Percentiles rank a stretch among this genome's conserved stretches.
phyloP scores from a whole-genome alignment of 2,329 filamentous ascomycete species.

The Epichloe elymi region DNA sequence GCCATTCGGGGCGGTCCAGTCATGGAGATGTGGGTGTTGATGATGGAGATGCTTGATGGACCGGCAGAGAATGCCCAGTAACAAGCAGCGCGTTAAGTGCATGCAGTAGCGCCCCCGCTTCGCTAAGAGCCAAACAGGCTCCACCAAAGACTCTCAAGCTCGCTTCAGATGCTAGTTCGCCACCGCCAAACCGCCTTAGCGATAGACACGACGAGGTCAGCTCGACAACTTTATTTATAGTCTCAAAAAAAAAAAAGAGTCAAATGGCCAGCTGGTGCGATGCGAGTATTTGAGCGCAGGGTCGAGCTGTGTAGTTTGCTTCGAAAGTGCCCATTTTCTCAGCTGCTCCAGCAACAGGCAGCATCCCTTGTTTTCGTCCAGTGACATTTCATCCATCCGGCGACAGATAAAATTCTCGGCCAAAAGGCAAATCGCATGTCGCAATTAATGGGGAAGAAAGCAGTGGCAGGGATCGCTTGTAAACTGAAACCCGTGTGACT shows the following conservation, averaged over 20 bases:
- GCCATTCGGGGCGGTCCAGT: slow-evolving; percentile 4
- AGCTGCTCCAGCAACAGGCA: slow-evolving; percentile 1
- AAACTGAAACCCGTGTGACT: slow-evolving; percentile 12
- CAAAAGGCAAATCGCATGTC: background rate
- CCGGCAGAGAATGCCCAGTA: background rate
- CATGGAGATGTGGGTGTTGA: background rate
- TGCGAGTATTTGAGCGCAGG: background rate
- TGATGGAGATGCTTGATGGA: background rate
- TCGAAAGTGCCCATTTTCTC: background rate
- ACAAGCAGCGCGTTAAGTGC: slow-evolving; percentile 9
- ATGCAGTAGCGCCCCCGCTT: slow-evolving; percentile 4
- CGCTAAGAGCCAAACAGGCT: slow-evolving; percentile 3
- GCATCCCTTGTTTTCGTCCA: background rate
- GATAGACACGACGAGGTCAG: background rate
- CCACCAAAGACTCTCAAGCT: background rate
- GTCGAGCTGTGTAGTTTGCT: background rate
- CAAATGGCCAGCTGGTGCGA: too few species aligned
- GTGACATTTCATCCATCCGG: background rate
- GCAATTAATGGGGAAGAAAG: background rate
- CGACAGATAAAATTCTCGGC: background rate
- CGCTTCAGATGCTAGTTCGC: background rate
- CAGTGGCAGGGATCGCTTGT: slow-evolving; percentile 7
- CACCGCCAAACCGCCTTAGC: background rate
- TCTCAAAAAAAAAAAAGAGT: background rate
- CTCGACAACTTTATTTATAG: background rate